Base-by-base conservation (phyloP, 2,329 filamentous ascomycete species). In the Diaporthe sp. region DNA sequence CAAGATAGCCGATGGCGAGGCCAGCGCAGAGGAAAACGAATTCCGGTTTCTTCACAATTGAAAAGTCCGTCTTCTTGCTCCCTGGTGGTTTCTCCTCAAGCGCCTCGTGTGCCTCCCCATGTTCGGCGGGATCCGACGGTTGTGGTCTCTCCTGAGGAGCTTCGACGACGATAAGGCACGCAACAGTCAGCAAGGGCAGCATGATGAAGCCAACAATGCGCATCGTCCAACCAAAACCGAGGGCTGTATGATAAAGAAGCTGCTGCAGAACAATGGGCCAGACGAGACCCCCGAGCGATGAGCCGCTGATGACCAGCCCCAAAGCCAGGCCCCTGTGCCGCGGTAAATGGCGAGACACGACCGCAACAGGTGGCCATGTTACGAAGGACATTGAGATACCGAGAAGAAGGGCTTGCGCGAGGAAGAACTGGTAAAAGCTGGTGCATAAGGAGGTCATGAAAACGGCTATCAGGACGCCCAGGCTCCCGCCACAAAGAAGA, bases 201-300 rank as follows among this genome's bases (percentile, higher is more conserved):
- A 85, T 80, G 47, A 84, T 73, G 72, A 86, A 85, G 45, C 80
- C 84, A 38, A 84, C 73, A 28, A 77, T 73, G 72, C 84, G 82
- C 38, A 85, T 77, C 38, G 84, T 82, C 84, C 84, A 86, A 58
- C 81, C 78, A 73, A 85, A 86, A 55, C 84, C 84, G 74, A 84
- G 57, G 73, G 84, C 84, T n/a, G 86, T 83, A 77, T 75, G 42
- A 76, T 69, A 25, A 74, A 91, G 85, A 42, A 87, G 81, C 71
- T 91, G 84, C 76, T 91, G 82, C 35, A 84, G 84, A 42, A 93
- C 84, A 74, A 93, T 90, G 68, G 92, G 81, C 75, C 93, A 89
- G 1, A 89, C 85, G 60, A 84, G 80, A 35, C 89, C 89, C 7
- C 88, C 88, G 2, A 89, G 77, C 9, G 85, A 87, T 1, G 86